phyloP scores from a whole-genome alignment of 2,329 filamentous ascomycete species.

The Magnaporthiopsis rhizophila region DNA sequence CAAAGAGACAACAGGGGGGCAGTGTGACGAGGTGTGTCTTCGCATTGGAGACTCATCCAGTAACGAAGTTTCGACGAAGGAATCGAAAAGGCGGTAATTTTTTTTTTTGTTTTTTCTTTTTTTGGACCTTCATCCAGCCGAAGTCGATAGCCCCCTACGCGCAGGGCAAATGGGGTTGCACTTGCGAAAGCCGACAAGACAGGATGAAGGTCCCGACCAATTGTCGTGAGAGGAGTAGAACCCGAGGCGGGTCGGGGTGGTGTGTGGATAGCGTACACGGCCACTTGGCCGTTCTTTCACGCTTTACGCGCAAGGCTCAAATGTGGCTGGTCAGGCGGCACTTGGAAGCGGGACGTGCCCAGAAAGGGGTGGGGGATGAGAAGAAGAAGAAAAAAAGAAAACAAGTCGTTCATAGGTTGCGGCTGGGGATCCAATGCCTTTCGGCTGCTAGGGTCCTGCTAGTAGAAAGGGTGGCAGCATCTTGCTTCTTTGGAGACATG shows the following conservation, averaged over 20 bases:
- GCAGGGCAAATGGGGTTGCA: conserved; percentile 1
- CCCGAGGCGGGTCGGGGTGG: background rate
- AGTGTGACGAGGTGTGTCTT: background rate
- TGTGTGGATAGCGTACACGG: background rate
- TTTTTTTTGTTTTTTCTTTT: background rate
- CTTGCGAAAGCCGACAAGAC: background rate
- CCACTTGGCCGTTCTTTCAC: too few species aligned
- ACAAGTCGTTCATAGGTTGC: background rate
- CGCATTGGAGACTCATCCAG: background rate
- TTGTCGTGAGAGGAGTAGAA: background rate
- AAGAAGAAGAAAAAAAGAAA: too few species aligned
- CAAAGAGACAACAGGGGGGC: background rate
- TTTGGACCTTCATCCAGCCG: background rate
- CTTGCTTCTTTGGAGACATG: background rate
- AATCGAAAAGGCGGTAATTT: background rate
- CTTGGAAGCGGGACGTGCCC: background rate
- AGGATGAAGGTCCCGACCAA: background rate
- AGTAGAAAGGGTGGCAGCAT: background rate
- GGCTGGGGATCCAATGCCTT: background rate
- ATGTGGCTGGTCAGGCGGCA: background rate
- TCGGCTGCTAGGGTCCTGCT: background rate
- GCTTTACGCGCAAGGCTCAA: background rate
- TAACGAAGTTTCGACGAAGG: background rate
- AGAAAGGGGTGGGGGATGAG: background rate
- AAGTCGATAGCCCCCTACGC: background rate